Percentiles rank a stretch among this genome's conserved stretches.
Conservation (phyloP, 352 stramenopile genomes). For the Pythium myriotylum region DNA sequence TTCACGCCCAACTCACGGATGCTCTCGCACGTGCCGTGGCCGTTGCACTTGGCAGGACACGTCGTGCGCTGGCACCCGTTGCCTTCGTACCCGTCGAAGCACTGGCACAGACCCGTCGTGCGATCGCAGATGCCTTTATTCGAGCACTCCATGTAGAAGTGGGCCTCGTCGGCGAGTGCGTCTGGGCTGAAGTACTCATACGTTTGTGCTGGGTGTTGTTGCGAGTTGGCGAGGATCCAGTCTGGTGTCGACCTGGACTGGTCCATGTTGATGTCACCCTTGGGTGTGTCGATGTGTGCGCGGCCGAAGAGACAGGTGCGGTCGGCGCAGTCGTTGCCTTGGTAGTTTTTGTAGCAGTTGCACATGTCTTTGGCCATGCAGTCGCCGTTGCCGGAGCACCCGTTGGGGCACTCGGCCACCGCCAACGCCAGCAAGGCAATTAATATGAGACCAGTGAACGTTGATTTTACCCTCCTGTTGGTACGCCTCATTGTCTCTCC, state of each 20-base stretch:
- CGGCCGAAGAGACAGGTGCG: constrained; percentile 86
- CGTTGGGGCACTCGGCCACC: constrained; percentile 68
- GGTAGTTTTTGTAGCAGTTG: constrained; percentile 85
- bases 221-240: constrained; percentile 74
- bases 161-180: constrained; percentile 52
- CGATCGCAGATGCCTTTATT: constrained; percentile 94
- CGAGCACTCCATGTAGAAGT: constrained; percentile 94
- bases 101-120: constrained; percentile 75
- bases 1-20: constrained; percentile 63
- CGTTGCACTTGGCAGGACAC: constrained; percentile 74
- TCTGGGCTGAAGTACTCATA: constrained; percentile 76
- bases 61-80: constrained; percentile 76
- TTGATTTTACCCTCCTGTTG: too few species aligned
- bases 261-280: constrained; percentile 94
- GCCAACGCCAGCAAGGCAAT: constrained; percentile 28
- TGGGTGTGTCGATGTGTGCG: constrained; percentile 91
- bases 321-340: constrained; percentile 81
- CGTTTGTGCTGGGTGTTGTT: constrained; percentile 64
- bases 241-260: constrained; percentile 33
- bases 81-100: constrained; percentile 92
- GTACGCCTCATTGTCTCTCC: background rate
- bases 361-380: constrained; percentile 86
- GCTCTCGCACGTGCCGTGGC: constrained; percentile 73
- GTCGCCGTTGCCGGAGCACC: constrained; percentile 80
- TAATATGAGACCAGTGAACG: constrained; percentile 16